Base-by-base conservation (phyloP, 164 flowering plant genomes). In the Macadamia tetraphylla region DNA sequence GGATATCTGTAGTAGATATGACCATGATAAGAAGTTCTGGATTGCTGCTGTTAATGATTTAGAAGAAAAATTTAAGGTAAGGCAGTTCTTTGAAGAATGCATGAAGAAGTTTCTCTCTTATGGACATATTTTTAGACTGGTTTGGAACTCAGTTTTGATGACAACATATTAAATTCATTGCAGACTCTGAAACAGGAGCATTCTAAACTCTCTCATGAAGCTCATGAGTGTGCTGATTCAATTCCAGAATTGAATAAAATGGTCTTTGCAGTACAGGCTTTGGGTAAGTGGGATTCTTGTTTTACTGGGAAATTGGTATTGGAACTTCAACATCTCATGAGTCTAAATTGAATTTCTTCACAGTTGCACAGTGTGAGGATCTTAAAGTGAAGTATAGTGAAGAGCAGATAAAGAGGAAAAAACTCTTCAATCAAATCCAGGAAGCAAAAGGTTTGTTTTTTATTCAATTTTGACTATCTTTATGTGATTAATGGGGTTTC, bases 321-420 rank as follows among this genome's bases (percentile, higher is more conserved):
- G 6, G n/a, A 55, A 14, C 30, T 58, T 76, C 57, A 63, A 51
- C 60, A 23, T 56, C 23, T 46, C 23, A 29, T 35, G 51, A 46
- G 3, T 73, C 52, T 66, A 4, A 13, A 57, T 58, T 60, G 65
- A 29, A 30, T 80, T 62, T 51, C 18, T 73, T 43, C 77, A 62
- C 83, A 92, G 96, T 92, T 77, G 74, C 79, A 31, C 92, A 92
- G 73, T 88, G 87, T 83, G 91, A 92, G 74, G 94, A 90, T 80
- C 84, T 90, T n/a, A 92, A 92, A 76, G 11, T 79, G 68, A 92
- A 87, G 82, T 90, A 87, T 71, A 79, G 69, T 65, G 86, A 88
- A 74, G 98, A 90, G 79, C 88, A 83, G 70, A 78, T 73, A 49
- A 85, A 81, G 82, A 82, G 94, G 65, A 88, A 86, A 77, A 88